Base-by-base conservation (phyloP, 108 stramenopile species). In the Mediolabrus comicus region DNA sequence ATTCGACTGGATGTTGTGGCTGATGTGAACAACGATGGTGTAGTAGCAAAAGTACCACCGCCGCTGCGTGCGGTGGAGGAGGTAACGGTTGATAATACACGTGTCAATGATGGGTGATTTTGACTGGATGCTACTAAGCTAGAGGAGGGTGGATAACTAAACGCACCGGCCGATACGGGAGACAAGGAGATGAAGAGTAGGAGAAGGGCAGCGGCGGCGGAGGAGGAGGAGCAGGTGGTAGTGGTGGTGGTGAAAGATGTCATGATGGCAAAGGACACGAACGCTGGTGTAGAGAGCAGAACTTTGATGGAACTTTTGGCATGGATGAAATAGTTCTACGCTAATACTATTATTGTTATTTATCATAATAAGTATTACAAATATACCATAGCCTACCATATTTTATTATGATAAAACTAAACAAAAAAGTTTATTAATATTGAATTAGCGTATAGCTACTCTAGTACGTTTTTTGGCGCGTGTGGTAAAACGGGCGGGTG, bases 151-250 rank as follows among this genome's bases (percentile, higher is more conserved):
- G 69, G 54, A 2, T 36, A 62, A 22, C 57, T 68, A 49, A 74
- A 74, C 12, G 73, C 73, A 6, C 59, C 56, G 7, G 73, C 73
- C 13, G 54, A 67, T 52, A 59, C 73, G 3, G 73, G 73, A 35
- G 65, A 53, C 2, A 60, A 38, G 24, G 73, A 74, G 4, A 65
- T 33, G 13, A 73, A 32, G 10, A 53, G 17, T 19, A 73, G 17
- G 58, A 73, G 39, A 49, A 73, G 39, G 27, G 39, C 25, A 22
- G 26, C 33, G 29, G 34, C 24, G 27, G 59, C 1, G 14, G 61
- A 38, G n/a, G 38, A 28, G 30, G 63, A 65, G 46, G 7, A 33
- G n/a, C n/a, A n/a, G n/a, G n/a, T n/a, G 33, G 33, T 6, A 33
- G 22, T 16, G 1, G 9, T 22, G 19, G 1, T 49, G 46, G 17